A percentile compares a stretch with the other conserved stretches of the same genome.
These are phyloP conservation scores for Diaporthe destruens DNA, from an alignment of 2,329 filamentous ascomycete species.

Conservation along the genomic window DNA sequence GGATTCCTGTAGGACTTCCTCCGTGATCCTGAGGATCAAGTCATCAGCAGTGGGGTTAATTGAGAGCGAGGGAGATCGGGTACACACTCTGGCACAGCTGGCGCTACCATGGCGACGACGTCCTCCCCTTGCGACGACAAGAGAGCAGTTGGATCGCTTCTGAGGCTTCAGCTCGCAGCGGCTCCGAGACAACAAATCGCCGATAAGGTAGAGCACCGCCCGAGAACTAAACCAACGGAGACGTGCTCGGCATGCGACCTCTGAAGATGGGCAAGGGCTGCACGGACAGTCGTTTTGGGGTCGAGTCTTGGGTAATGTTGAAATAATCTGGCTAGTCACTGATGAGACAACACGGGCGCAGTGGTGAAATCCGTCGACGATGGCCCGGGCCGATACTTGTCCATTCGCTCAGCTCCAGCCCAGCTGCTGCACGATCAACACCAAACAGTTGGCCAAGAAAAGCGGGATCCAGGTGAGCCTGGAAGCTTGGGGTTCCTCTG, in stretches of 20 bases:
- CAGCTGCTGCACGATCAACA: conserved; percentile 27
- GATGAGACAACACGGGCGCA: conserved; percentile 23
- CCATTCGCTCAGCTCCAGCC: conserved; percentile 22
- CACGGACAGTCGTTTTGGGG: conserved; percentile 12
- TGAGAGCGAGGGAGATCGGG: conserved; percentile 21
- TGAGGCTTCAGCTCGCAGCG: conserved; percentile 26
- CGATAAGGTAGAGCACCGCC: conserved; percentile 13
- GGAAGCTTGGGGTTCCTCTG: conserved; percentile 18
- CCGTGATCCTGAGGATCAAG: conserved; percentile 77
- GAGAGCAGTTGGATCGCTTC: conserved; percentile 28
- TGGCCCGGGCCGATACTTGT: conserved; percentile 36
- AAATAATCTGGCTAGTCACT: conserved; percentile 11
- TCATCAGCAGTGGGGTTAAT: conserved; percentile 43
- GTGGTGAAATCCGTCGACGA: conserved; percentile 32
- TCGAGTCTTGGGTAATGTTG: background rate
- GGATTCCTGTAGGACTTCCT: conserved; percentile 91
- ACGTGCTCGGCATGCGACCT: conserved; percentile 39
- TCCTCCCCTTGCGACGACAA: conserved; percentile 37
- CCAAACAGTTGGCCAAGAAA: conserved; percentile 32
- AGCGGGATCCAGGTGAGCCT: conserved; percentile 31
- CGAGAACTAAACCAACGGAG: conserved; percentile 29
- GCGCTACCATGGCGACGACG: conserved; percentile 73
- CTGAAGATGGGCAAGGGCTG: conserved; percentile 10
- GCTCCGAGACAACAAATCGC: conserved; percentile 32
- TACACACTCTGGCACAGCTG: conserved; percentile 80